These are phyloP conservation scores for Raphanus sativus DNA, from an alignment of 345 rosid species.

Conservation along the genomic window DNA sequence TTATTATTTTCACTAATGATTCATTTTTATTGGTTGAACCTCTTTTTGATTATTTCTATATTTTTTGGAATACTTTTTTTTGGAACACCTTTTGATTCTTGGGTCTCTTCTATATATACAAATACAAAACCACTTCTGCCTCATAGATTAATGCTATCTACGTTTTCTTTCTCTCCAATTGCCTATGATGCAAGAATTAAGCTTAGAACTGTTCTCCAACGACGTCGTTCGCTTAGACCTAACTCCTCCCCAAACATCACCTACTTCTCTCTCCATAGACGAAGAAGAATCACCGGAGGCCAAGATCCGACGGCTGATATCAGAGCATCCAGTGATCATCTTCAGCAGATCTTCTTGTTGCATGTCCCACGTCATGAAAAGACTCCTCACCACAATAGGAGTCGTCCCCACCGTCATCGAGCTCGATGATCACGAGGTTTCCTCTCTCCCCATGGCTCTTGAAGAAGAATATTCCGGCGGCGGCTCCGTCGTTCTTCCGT, in stretches of 20 bases:
- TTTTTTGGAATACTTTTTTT: conserved; percentile 25
- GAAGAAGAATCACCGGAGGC: conserved; percentile 69
- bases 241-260: conserved; percentile 43
- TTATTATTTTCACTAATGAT: not conserved
- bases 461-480: conserved; percentile 30
- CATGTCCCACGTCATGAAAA: conserved; percentile 97
- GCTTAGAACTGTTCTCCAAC: conserved; percentile 50
- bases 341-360: conserved; percentile 87
- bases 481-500: conserved; percentile 29
- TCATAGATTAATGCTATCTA: conserved; percentile 2
- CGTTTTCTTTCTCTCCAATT: conserved; percentile 3
- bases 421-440: conserved; percentile 80
- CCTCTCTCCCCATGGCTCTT: conserved; percentile 48
- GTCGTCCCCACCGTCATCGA: conserved; percentile 93
- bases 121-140: conserved; percentile 34
- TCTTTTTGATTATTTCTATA: conserved; percentile 35
- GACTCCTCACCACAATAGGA: conserved; percentile 70
- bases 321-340: conserved; percentile 89
- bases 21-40: conserved; percentile 8
- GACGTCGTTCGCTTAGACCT: conserved; percentile 51
- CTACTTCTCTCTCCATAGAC: conserved; percentile 67
- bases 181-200: conserved; percentile 60
- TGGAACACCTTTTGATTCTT: conserved; percentile 23
- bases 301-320: conserved; percentile 75
- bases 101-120: conserved; percentile 29